Base-by-base conservation (phyloP, 2,329 filamentous ascomycete genomes). In the Lachnellula cervina region DNA sequence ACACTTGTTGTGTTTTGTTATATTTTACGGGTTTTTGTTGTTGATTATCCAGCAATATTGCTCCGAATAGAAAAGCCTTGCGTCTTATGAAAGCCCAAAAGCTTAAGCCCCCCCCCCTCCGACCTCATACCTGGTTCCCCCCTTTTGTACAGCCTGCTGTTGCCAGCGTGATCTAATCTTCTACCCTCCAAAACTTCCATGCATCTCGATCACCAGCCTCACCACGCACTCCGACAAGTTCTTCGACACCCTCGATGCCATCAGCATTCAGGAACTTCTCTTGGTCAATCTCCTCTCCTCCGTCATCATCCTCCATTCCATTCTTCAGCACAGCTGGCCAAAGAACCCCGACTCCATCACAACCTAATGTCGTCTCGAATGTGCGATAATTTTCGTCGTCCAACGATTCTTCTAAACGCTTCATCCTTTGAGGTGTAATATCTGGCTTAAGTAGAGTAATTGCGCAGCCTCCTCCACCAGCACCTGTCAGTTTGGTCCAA, bases 401-500 rank as follows among this genome's bases (percentile, higher is more conserved):
- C 2, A 93, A 80, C 59, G 84, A 82, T 40, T 76, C 69, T 62
- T 93, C 83, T 16, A 97, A 75, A 9, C 78, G 74, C 23, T 76
- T 72, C 28, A 95, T 73, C 64, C 81, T 81, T 58, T 81, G 75
- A 16, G 70, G 65, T 6, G 81, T 69, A 1, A 81, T 76, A 32
- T 82, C 82, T 0, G 89, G 88, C 61, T 87, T 88, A 49, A 99
- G 77, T 4, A 99, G 77, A 0, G 93, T 95, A 64, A 99, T 97
- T 3, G 92, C 93, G 72, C 95, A 97, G 2, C 94, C 94, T 55
- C 94, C 95, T 13, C 94, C 95, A 21, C 94, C 94, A 1, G 94
- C 94, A 35, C 94, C 94, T 0, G 94, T 99, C 55, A 99, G 80
- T 72, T 99, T 99, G 13, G 94, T 97, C 92, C 92, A 99, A 32